Evolutionary conservation across 495 filamentous ascomycete species (phyloP).

Genomic region (Talaromyces adpressus): DNA sequence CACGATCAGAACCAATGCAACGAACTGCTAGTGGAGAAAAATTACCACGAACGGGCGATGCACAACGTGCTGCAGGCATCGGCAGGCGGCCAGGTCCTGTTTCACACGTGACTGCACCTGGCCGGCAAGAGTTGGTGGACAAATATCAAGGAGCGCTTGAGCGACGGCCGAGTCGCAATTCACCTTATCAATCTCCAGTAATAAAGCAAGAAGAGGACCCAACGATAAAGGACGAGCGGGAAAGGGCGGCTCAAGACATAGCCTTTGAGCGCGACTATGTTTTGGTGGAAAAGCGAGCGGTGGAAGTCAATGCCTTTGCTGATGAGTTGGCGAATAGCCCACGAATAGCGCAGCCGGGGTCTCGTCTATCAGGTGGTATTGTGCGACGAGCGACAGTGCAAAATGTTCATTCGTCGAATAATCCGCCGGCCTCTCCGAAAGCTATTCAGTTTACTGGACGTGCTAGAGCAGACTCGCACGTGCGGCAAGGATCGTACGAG

Average conservation of each 20-base stretch:
- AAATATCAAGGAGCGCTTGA: constrained; percentile 21
- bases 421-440: constrained; percentile 49
- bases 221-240: constrained; percentile 51
- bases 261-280: constrained; percentile 92
- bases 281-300: constrained; percentile 85
- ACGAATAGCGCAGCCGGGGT: constrained; percentile 27
- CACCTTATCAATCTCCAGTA: constrained; percentile 25
- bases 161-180: constrained; percentile 14
- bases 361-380: constrained; percentile 38
- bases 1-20: constrained; percentile 27
- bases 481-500: constrained; percentile 69
- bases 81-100: constrained; percentile 36
- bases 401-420: constrained; percentile 48
- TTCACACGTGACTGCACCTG: constrained; percentile 54
- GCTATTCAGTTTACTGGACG: constrained; percentile 64
- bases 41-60: constrained; percentile 22
- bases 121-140: constrained; percentile 44
- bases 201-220: constrained; percentile 29
- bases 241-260: constrained; percentile 76
- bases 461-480: constrained; percentile 56
- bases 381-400: constrained; percentile 65
- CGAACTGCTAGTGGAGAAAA: constrained; percentile 33
- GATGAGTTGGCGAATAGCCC: constrained; percentile 85
- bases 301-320: constrained; percentile 95
- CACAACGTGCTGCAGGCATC: constrained; percentile 15